A percentile compares a stretch with the other conserved stretches of the same genome.
Evolutionary conservation across 257 asterid genomes (phyloP).

Genomic region (Fraxinus americana): DNA sequence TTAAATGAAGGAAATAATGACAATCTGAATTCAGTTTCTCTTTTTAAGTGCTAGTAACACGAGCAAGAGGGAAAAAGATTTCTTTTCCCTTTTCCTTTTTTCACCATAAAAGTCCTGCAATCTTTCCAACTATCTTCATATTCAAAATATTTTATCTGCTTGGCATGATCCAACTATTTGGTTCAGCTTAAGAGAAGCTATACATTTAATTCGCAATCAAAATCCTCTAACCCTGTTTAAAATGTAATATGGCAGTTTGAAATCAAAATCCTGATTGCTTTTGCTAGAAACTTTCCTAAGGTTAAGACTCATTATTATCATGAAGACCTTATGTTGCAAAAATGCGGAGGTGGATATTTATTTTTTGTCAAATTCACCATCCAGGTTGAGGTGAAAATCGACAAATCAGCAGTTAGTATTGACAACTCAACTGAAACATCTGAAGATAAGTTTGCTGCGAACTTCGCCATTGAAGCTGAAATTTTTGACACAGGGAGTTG

Average conservation of each 20-base stretch:
- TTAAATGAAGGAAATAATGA: background rate
- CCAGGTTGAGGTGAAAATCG: constrained; percentile 89
- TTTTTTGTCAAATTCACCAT: constrained; percentile 21
- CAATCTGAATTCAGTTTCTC: background rate
- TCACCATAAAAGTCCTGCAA: no score
- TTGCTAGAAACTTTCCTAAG: constrained; percentile 1
- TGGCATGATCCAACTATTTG: constrained; percentile 6
- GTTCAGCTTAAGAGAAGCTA: constrained; percentile 4
- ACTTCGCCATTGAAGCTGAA: constrained; percentile 78
- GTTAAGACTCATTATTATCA: constrained; percentile 7
- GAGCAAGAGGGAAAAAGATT: background rate
- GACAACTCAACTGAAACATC: constrained; percentile 51
- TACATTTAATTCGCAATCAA: constrained; percentile 1
- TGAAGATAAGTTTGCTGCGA: constrained; percentile 46
- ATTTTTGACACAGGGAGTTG: constrained; percentile 66
- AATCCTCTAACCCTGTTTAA: background rate
- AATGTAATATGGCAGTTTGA: background rate
- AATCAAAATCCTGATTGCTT: constrained; percentile 17
- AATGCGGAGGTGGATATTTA: background rate
- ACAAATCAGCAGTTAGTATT: constrained; percentile 48
- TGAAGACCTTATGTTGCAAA: constrained; percentile 15
- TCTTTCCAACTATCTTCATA: constrained; percentile 17
- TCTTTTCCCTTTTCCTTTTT: background rate
- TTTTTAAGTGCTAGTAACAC: background rate
- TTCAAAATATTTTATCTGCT: background rate